These are phyloP conservation scores for Fusarium sp. DNA, from an alignment of 2,329 filamentous ascomycete genomes.

Conservation along the genomic window DNA sequence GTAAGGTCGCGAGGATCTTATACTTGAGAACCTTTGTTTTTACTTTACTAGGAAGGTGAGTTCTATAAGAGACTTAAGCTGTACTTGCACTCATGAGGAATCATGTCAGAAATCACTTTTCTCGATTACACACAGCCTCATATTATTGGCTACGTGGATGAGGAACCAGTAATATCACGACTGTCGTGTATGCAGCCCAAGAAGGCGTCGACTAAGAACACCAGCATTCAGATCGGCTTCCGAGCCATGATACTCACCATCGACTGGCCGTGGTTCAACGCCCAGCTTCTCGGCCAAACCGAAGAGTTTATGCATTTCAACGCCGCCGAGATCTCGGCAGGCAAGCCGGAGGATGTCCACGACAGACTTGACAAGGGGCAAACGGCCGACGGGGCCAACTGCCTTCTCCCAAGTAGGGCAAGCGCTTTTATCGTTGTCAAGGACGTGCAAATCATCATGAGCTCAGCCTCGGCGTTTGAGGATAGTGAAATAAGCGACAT, in stretches of 20 bases:
- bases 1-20: no score
- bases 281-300: neutral
- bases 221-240: conserved; percentile 1
- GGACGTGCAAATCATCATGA: conserved; percentile 3
- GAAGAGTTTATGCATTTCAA: neutral
- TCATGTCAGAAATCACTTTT: no score
- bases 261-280: conserved; percentile 5
- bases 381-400: neutral
- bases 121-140: no score
- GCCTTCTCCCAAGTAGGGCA: neutral
- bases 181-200: neutral
- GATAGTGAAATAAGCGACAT: neutral
- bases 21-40: no score
- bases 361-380: neutral
- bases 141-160: no score
- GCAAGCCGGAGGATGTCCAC: neutral
- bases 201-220: neutral
- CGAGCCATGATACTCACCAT: conserved; percentile 11
- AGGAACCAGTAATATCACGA: no score
- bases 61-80: no score
- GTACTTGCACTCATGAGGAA: no score
- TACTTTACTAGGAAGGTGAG: no score
- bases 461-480: neutral
- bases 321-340: neutral
- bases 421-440: conserved; percentile 7